Evolutionary conservation across 164 flowering plant species (phyloP), one percentile per base, ranked within the genome.

Genomic region (Vitis riparia): DNA sequence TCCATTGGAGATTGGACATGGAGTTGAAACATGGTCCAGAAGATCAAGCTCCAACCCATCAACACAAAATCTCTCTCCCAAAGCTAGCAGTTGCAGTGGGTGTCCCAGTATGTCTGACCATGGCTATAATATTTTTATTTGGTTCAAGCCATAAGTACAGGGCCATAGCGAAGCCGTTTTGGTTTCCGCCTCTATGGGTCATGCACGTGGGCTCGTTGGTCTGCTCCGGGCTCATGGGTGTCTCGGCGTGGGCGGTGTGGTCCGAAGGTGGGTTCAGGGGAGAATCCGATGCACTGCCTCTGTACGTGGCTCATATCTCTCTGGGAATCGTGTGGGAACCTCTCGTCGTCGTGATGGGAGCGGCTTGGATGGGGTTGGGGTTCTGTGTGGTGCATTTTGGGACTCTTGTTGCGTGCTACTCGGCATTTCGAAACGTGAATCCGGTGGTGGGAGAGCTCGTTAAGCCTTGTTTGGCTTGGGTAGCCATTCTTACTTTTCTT

Each of bases 201-300:
- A 56, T 81, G 3, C 75, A 81, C 68, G 2, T 65, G 0, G 78
- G 78, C 48, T 50, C 80, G 1, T 3, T 78, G 2, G 65, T 47
- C 2, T 76, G 80, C 4, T 71, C 80, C 2, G 32, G 65, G 27
- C 55, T 78, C 12, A 78, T 76, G 78, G 71, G 82, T 59, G 70
- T 76, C n/a, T 80, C 84, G 2, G 80, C 82, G 0, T 79, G 84
- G 82, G 68, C 74, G 3, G 79, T 81, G 8, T 78, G 84, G 84
- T 73, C 75, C 8, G 79, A 72, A 8, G 76, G 79, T 8, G 84
- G 84, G 3, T 76, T 81, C 12, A 63, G 44, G 11, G 51, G 52
- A 1, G 59, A 70, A 2, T 23, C 78, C n/a, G 72, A 71, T 55
- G 77, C 82, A 1, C 13, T 78, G 49, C 74, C 79, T 0, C 76